Conservation (phyloP, 139 green algal species). For the Bryopsis sp. region DNA sequence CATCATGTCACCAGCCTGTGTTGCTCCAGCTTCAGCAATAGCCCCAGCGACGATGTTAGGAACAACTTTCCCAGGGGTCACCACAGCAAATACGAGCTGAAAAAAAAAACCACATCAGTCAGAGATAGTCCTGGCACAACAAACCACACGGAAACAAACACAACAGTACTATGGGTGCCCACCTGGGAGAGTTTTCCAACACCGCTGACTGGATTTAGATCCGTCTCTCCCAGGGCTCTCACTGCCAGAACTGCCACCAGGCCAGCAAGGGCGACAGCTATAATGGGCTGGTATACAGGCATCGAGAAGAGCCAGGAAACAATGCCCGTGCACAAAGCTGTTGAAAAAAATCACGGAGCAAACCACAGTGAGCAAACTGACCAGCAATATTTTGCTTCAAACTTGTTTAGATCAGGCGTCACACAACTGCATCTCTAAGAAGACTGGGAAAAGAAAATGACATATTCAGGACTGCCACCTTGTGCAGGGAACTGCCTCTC, state of each 20-base stretch:
- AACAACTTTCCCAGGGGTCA: conserved; percentile 40
- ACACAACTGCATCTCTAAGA: not conserved
- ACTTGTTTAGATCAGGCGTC: not conserved
- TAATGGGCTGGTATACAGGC: conserved; percentile 30
- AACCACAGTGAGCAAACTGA: not conserved
- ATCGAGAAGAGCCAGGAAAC: conserved; percentile 35
- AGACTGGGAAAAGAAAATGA: not conserved
- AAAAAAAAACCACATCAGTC: not conserved
- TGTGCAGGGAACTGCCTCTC: too few species aligned
- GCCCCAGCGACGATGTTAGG: conserved; percentile 46
- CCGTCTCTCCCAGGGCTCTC: conserved; percentile 47
- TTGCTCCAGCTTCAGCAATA: conserved; percentile 47
- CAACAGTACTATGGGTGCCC: not conserved
- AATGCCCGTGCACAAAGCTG: conserved; percentile 31
- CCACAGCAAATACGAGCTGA: conserved; percentile 46
- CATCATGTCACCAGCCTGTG: conserved; percentile 57
- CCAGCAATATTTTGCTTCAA: conserved; percentile 20
- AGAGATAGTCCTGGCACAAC: too few species aligned
- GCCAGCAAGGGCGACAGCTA: conserved; percentile 38
- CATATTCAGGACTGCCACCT: not conserved
- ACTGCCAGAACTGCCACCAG: conserved; percentile 49
- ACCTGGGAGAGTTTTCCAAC: conserved; percentile 53
- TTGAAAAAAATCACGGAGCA: conserved; percentile 24
- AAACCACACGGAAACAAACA: too few species aligned
- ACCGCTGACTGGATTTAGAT: conserved; percentile 48